These are phyloP conservation scores for Penicillium hordei DNA, from an alignment of 2,329 filamentous ascomycete genomes.

Conservation along the genomic window DNA sequence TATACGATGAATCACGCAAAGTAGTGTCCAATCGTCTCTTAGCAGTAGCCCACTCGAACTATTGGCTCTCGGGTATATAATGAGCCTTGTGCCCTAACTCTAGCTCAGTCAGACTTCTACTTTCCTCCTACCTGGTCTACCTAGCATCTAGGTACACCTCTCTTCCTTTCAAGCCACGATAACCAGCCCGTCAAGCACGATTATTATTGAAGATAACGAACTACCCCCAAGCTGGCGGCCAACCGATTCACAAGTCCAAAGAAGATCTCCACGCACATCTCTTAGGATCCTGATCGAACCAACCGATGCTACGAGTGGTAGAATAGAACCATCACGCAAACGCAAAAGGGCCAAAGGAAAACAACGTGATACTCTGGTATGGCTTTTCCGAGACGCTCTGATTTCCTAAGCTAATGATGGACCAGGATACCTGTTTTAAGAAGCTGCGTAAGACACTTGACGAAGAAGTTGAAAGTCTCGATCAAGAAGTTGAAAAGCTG, in stretches of 20 bases:
- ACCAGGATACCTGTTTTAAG: not conserved
- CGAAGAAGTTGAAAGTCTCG: not conserved
- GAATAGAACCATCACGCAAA: not conserved
- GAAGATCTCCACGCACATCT: not conserved
- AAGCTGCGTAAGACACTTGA: not conserved
- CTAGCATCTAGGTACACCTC: not conserved
- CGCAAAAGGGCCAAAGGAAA: not conserved
- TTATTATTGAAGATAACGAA: not conserved
- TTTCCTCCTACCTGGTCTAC: not conserved
- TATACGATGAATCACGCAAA: not conserved
- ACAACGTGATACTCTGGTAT: not conserved
- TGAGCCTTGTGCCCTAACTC: not conserved
- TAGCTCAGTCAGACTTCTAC: not conserved
- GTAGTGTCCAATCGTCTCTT: not conserved
- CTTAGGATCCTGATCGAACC: not conserved
- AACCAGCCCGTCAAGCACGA: not conserved
- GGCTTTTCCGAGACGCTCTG: not conserved
- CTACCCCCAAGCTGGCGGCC: not conserved
- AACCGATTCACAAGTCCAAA: not conserved
- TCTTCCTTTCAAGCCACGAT: not conserved
- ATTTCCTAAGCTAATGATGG: not conserved
- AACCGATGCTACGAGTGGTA: not conserved
- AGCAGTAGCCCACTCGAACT: not conserved
- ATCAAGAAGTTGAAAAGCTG: not conserved
- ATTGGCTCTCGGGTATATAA: not conserved